Evolutionary conservation across 768 basidiomycete genomes (phyloP).

Genomic region (Porphyrellus cyaneotinctus): DNA sequence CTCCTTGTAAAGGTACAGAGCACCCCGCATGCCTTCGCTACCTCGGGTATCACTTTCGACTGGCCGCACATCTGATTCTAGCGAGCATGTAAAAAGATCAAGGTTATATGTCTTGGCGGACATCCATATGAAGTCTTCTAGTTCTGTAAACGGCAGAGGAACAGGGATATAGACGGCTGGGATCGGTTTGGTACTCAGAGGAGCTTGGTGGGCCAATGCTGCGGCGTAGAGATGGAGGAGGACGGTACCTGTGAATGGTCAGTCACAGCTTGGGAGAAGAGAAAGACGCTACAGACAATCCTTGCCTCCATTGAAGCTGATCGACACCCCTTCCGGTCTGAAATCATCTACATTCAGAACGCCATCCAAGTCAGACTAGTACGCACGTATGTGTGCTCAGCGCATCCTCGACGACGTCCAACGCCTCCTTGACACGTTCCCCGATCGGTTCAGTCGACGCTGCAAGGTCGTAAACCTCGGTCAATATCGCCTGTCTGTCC

Average conservation of each 20-base stretch:
- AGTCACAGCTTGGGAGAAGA: not conserved
- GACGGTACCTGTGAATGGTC: conserved; percentile 70
- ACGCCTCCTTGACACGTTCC: conserved; percentile 66
- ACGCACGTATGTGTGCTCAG: conserved; percentile 80
- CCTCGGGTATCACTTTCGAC: conserved; percentile 55
- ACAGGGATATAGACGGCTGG: conserved; percentile 84
- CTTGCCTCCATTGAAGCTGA: conserved; percentile 99
- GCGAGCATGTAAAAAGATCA: conserved; percentile 51
- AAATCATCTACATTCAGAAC: conserved; percentile 10
- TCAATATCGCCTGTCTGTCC: conserved; percentile 50
- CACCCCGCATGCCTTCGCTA: conserved; percentile 72
- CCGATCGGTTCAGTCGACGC: conserved; percentile 51
- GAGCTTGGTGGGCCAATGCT: conserved; percentile 48
- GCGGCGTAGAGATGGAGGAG: conserved; percentile 85
- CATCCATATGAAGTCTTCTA: conserved; percentile 80
- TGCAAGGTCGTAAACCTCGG: conserved; percentile 61
- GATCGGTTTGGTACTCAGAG: conserved; percentile 43
- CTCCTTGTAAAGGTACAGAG: conserved; percentile 68
- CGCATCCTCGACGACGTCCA: conserved; percentile 75
- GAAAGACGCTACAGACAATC: conserved; percentile 65
- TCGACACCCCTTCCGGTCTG: conserved; percentile 67
- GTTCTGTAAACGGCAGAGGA: conserved; percentile 77
- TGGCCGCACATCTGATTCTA: conserved; percentile 37
- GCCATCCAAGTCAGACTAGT: conserved; percentile 6
- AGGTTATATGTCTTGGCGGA: conserved; percentile 63